Conservation (phyloP, 352 stramenopile genomes). For the Globisporangium acanthophoron region DNA sequence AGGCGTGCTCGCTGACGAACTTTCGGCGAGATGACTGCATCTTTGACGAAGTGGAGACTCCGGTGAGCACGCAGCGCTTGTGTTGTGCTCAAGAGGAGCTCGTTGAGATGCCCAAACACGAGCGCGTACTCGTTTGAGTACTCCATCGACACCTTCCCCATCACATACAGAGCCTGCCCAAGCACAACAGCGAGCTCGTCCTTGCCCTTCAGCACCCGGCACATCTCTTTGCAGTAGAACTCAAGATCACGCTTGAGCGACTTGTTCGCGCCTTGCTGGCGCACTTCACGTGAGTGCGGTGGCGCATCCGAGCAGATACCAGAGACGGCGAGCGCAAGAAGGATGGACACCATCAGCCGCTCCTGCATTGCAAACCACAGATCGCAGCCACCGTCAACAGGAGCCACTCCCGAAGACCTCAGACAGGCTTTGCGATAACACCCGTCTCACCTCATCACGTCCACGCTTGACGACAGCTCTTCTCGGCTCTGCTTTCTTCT, state of each 20-base stretch:
- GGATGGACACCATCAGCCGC: slow-evolving; percentile 25
- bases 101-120: slow-evolving; percentile 48
- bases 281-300: neutral
- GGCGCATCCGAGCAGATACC: slow-evolving; percentile 21
- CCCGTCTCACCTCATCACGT: slow-evolving; percentile 8
- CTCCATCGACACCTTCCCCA: slow-evolving; percentile 43
- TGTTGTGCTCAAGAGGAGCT: slow-evolving; percentile 23
- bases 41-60: neutral
- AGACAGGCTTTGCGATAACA: neutral
- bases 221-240: slow-evolving; percentile 77
- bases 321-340: slow-evolving; percentile 22
- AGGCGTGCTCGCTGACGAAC: slow-evolving; percentile 2
- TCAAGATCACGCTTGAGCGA: slow-evolving; percentile 61
- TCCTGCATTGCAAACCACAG: slow-evolving; percentile 4
- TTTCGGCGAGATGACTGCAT: slow-evolving; percentile 1
- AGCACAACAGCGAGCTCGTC: slow-evolving; percentile 23
- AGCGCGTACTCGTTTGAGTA: slow-evolving; percentile 38
- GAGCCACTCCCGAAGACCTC: neutral
- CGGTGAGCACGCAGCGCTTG: slow-evolving; percentile 12
- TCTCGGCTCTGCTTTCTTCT: neutral
- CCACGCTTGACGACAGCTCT: slow-evolving; percentile 1
- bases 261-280: slow-evolving; percentile 18
- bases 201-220: slow-evolving; percentile 21
- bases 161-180: slow-evolving; percentile 36
- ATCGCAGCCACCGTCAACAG: neutral